Evolutionary conservation across 2,329 filamentous ascomycete genomes (phyloP), one percentile per base, ranked within the genome.

Genomic region (Sclerotinia subarctica): DNA sequence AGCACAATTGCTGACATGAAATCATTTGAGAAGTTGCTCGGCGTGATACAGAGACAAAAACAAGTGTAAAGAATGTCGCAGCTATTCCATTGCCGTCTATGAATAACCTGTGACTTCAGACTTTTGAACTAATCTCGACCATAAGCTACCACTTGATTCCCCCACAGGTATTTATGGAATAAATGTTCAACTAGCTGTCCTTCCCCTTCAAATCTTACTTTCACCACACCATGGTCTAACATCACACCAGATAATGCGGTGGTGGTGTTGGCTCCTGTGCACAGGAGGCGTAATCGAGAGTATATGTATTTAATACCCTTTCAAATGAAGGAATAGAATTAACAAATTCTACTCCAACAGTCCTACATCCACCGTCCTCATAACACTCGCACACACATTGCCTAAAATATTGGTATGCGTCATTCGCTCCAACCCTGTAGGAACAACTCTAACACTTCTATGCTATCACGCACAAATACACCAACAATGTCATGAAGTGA

Each of bases 1-100:
- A 46, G 21, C 17, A 35, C 21, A 13, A 62, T 3, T 0, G 2
- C 44, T 49, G 17, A 62, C 21, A 15, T 26, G 5, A 24, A 24
- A 35, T 21, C 17, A 49, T 53, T 51, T 44, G 32, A 44, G 10
- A 64, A 53, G 24, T 26, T 53, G 7, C 17, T 44, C 32, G 35
- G 35, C 10, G 44, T 64, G 49, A 52, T 64, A 53, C 49, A 64
- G 35, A 42, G 47, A 24, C 35, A 64, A 29, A 17, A 49, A n/a
- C 47, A 64, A 7, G 47, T 54, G 2, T 1, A 8, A 17, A 0
- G 13, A 19, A 42, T 64, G 10, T 17, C 29, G n/a, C 17, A 26
- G n/a, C 15, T 26, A 38, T 38, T 38, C 38, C 11, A 38, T 38
- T 21, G 62, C 17, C 32, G n/a, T 42, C 6, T 17, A 21, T 17